These are phyloP conservation scores for Xylaria sp. DNA, from an alignment of 2,329 filamentous ascomycete genomes.

Conservation along the genomic window DNA sequence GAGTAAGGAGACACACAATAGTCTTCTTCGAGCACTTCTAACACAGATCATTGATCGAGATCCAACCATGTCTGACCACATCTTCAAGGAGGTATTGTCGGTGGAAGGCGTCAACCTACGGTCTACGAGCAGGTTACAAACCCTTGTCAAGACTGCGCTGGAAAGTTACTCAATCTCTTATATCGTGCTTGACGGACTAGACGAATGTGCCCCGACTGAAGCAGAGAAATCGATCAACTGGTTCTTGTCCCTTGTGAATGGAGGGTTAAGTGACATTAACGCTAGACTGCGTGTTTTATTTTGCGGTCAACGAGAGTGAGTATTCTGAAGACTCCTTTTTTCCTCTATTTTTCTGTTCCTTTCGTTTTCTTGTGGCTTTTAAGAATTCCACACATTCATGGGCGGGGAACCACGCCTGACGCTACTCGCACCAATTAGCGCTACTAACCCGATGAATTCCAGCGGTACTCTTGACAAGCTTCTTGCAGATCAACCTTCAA, in stretches of 20 bases:
- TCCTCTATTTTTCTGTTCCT: background rate
- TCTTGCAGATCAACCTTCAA: conserved; percentile 6
- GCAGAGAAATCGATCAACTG: background rate
- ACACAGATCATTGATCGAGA: conserved; percentile 13
- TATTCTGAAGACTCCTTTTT: background rate
- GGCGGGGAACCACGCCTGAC: background rate
- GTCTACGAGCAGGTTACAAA: background rate
- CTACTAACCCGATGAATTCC: background rate
- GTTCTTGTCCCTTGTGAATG: conserved; percentile 16
- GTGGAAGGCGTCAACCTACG: background rate
- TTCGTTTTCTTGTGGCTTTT: no score
- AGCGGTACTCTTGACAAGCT: conserved; percentile 16
- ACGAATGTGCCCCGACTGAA: conserved; percentile 14
- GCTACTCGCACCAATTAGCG: background rate
- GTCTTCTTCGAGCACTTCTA: conserved; percentile 14
- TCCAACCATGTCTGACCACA: conserved; percentile 6
- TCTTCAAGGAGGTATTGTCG: background rate
- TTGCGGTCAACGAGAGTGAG: conserved; percentile 16
- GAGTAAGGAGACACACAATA: conserved; percentile 6
- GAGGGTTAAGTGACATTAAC: background rate
- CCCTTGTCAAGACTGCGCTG: background rate
- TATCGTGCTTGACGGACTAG: conserved; percentile 22
- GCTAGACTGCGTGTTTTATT: conserved; percentile 4
- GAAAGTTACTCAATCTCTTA: conserved; percentile 7
- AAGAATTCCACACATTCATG: no score